Base-by-base conservation (phyloP, 306 rosid genomes). In the Cajanus cajan region DNA sequence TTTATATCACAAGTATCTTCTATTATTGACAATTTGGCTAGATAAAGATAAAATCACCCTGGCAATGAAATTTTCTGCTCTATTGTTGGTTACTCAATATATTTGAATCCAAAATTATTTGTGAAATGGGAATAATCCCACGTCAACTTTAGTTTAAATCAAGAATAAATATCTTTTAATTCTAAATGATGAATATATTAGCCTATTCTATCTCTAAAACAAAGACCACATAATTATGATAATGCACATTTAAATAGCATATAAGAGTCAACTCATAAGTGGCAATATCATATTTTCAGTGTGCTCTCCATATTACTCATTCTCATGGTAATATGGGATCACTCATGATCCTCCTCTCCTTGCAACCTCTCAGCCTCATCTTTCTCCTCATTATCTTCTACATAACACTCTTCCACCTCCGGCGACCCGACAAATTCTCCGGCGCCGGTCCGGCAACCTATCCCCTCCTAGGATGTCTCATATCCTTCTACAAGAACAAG, bases 381-480 rank as follows among this genome's bases (percentile, higher is more conserved):
- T 59, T 89, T 66, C 24, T 90, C 1, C 31, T 86, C 8, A 0
- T 87, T 61, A 9, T 88, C 36, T 51, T 86, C 65, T 83, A 55
- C 79, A 43, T 80, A 6, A 3, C 78, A 31, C 40, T 89, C 33
- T 8, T 21, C 21, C 71, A 74, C 40, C 59, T 89, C 76, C 86
- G 82, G 71, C 89, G 78, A 47, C 47, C 39, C 6, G 15, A 37
- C 12, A 65, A 74, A 14, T 10, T 70, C 25, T 36, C 83, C 18
- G 50, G 59, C 84, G 43, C 33, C 15, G 83, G 87, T 2, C 98
- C 98, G 13, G 78, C 88, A 19, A 86, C 88, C 71, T 86, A 90
- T 40, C 98, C 98, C 0, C 0, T 91, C 22, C 78, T 91, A 4
- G 98, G 97, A 1, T 94, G 94, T 84, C 80, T 94, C 25, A 7